Evolutionary conservation across 805 yeast species (phyloP).

Genomic region (Candida dendrica): DNA sequence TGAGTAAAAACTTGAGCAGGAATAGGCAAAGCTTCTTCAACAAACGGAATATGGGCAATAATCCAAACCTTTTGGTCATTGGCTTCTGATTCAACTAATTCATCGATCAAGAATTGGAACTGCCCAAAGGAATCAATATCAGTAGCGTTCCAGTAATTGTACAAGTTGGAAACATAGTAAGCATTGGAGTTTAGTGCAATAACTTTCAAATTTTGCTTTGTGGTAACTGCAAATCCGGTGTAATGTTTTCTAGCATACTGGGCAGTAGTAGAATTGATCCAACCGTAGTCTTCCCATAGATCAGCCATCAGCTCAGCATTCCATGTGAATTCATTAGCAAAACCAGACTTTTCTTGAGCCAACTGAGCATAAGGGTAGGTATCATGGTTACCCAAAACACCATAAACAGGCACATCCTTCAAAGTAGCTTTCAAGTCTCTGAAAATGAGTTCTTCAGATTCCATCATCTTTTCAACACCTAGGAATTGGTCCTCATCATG

Average conservation of each 20-base stretch:
- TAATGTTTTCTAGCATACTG: conserved; percentile 40
- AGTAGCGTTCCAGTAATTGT: conserved; percentile 43
- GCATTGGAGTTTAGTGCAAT: conserved; percentile 61
- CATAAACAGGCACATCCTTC: conserved; percentile 46
- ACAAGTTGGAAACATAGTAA: conserved; percentile 58
- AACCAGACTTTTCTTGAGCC: conserved; percentile 44
- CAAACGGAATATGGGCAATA: conserved; percentile 58
- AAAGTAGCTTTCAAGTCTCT: conserved; percentile 45
- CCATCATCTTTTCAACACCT: conserved; percentile 37
- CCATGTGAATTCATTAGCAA: conserved; percentile 35
- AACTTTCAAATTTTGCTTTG: conserved; percentile 50
- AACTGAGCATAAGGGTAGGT: conserved; percentile 64
- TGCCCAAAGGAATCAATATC: conserved; percentile 59
- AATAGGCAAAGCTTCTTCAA: conserved; percentile 56
- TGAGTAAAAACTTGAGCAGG: conserved; percentile 49
- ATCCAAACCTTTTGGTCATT: conserved; percentile 66
- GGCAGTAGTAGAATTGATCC: conserved; percentile 32
- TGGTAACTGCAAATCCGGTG: conserved; percentile 52
- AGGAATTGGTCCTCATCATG: conserved; percentile 47
- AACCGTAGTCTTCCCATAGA: conserved; percentile 38
- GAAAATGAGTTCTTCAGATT: conserved; percentile 45
- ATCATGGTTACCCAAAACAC: conserved; percentile 68
- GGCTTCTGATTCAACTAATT: conserved; percentile 51
- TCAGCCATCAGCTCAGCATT: conserved; percentile 42
- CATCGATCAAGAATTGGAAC: conserved; percentile 52